A percentile compares a stretch with the other conserved stretches of the same genome.
These are phyloP conservation scores for Coniochaeta prunicola DNA, from an alignment of 2,329 filamentous ascomycete genomes.

Conservation along the genomic window DNA sequence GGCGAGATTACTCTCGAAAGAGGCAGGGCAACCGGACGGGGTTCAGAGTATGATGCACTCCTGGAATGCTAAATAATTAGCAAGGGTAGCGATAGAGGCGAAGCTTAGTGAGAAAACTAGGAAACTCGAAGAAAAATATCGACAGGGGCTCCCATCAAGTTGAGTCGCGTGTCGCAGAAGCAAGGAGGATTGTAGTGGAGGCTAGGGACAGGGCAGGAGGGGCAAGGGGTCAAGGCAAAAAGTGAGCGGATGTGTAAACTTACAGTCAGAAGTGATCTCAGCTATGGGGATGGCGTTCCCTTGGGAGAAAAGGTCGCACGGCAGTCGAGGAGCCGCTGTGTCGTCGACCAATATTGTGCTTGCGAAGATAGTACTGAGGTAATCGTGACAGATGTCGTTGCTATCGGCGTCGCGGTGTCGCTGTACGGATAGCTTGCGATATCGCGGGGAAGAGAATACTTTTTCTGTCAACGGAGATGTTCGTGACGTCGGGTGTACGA, in stretches of 20 bases:
- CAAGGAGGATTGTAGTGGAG: background rate
- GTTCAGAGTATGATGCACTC: slow-evolving; percentile 1
- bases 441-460: slow-evolving; percentile 1
- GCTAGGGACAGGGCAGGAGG: background rate
- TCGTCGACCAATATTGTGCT: slow-evolving; percentile 1
- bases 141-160: background rate
- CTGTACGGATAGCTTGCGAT: background rate
- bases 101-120: too few relatives aligned
- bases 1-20: background rate
- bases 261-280: slow-evolving; percentile 14
- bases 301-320: slow-evolving; percentile 7
- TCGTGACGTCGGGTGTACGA: background rate
- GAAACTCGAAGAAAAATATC: background rate
- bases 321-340: background rate
- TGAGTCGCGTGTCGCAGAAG: background rate
- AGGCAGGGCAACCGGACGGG: background rate
- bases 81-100: background rate
- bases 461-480: background rate
- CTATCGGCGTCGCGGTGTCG: background rate
- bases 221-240: slow-evolving; percentile 2
- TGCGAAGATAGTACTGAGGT: background rate
- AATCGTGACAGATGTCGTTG: slow-evolving; percentile 2
- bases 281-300: slow-evolving; percentile 7
- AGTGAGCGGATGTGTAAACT: background rate
- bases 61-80: background rate